Conservation (phyloP, 129 eudicot genomes). For the Chrysanthemum seticuspe region DNA sequence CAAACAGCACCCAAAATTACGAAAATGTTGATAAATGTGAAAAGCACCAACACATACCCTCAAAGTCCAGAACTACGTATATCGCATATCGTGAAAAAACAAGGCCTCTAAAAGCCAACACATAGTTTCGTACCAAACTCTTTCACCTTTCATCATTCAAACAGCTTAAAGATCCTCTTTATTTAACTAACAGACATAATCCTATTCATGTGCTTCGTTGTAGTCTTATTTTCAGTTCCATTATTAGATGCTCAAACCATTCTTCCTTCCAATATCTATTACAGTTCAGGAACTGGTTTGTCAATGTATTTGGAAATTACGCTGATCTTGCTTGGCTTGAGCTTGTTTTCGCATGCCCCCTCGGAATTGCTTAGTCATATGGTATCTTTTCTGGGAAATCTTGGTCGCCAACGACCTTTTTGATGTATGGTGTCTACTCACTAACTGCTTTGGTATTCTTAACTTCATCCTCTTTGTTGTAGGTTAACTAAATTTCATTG, state of each 20-base stretch:
- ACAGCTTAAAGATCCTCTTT: background rate
- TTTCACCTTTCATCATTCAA: background rate
- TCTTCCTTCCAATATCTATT: slow-evolving; percentile 45
- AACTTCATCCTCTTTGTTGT: background rate
- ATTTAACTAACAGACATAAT: slow-evolving; percentile 34
- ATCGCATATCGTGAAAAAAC: too few species aligned
- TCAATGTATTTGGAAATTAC: slow-evolving; percentile 44
- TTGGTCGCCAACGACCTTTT: slow-evolving; percentile 56
- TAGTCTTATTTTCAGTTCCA: slow-evolving; percentile 54
- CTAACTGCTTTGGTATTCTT: slow-evolving; percentile 49
- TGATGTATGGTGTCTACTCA: slow-evolving; percentile 52
- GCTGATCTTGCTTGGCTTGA: slow-evolving; percentile 69
- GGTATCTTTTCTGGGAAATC: slow-evolving; percentile 47
- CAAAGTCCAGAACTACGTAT: too few species aligned
- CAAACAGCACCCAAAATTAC: background rate
- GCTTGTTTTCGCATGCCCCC: slow-evolving; percentile 70
- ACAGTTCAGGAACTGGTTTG: slow-evolving; percentile 49
- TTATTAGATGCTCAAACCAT: slow-evolving; percentile 52
- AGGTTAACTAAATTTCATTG: background rate
- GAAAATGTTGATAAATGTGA: background rate
- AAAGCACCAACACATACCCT: too few species aligned
- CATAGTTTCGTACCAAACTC: background rate
- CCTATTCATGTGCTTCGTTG: slow-evolving; percentile 50
- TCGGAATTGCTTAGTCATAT: slow-evolving; percentile 42
- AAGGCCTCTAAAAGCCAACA: background rate